Evolutionary conservation across 805 yeast genomes (phyloP), one percentile per base, ranked within the genome.

Genomic region (Isabelozyma rhagii): DNA sequence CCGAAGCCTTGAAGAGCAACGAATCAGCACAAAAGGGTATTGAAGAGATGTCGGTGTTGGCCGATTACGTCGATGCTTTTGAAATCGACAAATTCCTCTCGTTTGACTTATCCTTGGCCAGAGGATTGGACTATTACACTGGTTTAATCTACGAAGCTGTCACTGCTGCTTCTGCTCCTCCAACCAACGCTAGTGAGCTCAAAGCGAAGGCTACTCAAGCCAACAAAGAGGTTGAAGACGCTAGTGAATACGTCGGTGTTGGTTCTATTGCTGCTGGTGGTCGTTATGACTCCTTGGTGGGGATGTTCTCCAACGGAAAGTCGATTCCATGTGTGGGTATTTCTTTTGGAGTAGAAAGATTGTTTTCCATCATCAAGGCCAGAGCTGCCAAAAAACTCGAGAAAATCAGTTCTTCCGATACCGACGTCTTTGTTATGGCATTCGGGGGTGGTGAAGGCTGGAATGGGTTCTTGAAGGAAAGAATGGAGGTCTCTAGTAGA

Each of bases 251-350:
- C 60, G 98, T 94, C 48, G 99, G 99, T 59, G 97, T 93, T 41
- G 99, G 99, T 36, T 94, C 99, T 5, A 91, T 94, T 62, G 97
- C 97, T 46, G 99, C 97, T 45, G 99, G 99, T 73, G 99, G 99
- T 56, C 89, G 99, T 70, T 94, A 94, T 70, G 99, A 94, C 69
- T 87, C 87, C 61, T 81, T 94, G 52, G 98, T 94, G 39, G 97
- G 97, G 58, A 94, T 94, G 99, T 94, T 94, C 67, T 84, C 96
- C 41, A 85, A 84, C 57, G 91, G 94, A 58, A 89, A 89, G 71
- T 86, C 92, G 18, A 91, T 94, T 63, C 99, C 99, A 27, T 94
- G 99, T 76, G 96, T 94, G 49, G 99, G 99, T 68, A 77, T 93
- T 48, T 94, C 99, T 2, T 94, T 94, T 62, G 99, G 99, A 63